Base-by-base conservation (phyloP, 1,139 yeast genomes). In the Pichia sp. region DNA sequence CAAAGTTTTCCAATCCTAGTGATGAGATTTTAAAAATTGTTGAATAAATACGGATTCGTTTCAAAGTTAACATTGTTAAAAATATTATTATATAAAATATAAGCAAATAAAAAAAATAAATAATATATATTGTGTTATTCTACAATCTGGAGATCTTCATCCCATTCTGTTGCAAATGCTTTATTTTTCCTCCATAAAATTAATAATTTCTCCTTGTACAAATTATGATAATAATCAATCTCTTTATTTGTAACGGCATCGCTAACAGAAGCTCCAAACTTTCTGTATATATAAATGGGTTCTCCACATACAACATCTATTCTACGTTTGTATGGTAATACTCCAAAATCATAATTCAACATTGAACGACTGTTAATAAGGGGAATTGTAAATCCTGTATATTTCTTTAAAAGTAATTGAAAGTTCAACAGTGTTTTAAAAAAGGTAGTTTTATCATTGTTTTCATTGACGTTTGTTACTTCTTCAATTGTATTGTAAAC, bases 341-440 rank as follows among this genome's bases (percentile, higher is more conserved):
- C 68, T 0, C 98, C 97, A 65, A 85, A 86, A 60, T 89, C 95
- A 58, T 89, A 87, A 57, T 90, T 87, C 64, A 90, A 89, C 1
- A 92, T 74, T 0, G 97, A 97, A 40, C 97, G 71, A 0, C 97
- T 97, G 59, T 87, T 85, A 67, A 92, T 84, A 47, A 90, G 76
- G 1, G 98, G 97, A n/a, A 92, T 60, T 0, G 98, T 90, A 63
- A 92, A 92, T 4, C 90, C 92, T 46, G 82, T 75, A 34, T 68
- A 71, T 33, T 68, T 69, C 58, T 92, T 90, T 61, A 90, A 62
- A 79, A 87, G 77, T 33, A 74, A 66, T 62, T 90, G 97, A 46
- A 84, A 62, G 45, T 71, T 55, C 7, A 46, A n/a, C 4, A 46
- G 30, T 9, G 30, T 11, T n/a, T 30, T 39, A 4, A 47, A 22